phyloP scores from a whole-genome alignment of 163 green algal species.

The Scenedesmus sp. region DNA sequence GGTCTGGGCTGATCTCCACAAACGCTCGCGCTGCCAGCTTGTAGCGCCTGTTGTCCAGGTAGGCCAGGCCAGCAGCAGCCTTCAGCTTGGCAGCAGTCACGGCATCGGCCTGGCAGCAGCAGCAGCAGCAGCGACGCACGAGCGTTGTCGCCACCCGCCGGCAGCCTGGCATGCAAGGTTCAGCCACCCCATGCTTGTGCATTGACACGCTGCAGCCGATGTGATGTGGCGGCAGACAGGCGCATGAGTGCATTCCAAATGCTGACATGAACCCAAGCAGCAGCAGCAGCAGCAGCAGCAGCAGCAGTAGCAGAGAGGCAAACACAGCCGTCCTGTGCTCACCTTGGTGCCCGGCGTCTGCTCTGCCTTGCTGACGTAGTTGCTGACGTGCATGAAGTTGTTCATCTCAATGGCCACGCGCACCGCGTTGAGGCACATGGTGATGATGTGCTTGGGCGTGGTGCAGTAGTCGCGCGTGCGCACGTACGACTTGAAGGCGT shows the following conservation, averaged over 20 bases:
- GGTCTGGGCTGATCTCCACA: slow-evolving; percentile 73
- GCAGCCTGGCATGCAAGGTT: too few relatives aligned
- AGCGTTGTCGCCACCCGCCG: too few relatives aligned
- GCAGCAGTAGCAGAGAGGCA: neutral
- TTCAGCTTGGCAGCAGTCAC: slow-evolving; percentile 81
- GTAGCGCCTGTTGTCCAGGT: slow-evolving; percentile 85
- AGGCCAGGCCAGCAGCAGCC: slow-evolving; percentile 77
- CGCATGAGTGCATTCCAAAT: too few relatives aligned
- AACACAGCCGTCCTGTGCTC: too few relatives aligned
- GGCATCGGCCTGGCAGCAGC: slow-evolving; percentile 65
- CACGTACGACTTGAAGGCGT: slow-evolving; percentile 92
- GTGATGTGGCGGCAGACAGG: too few relatives aligned
- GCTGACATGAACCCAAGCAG: too few relatives aligned
- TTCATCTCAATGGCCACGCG: slow-evolving; percentile 83
- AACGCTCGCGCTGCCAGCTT: slow-evolving; percentile 83
- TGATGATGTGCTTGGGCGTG: slow-evolving; percentile 87
- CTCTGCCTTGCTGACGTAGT: slow-evolving; percentile 93
- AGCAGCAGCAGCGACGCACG: neutral
- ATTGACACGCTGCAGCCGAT: too few relatives aligned
- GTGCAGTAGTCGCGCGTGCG: slow-evolving; percentile 95
- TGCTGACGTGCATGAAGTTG: slow-evolving; percentile 90
- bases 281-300: too few relatives aligned
- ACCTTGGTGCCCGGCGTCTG: slow-evolving; percentile 62
- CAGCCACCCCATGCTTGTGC: too few relatives aligned
- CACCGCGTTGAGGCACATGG: slow-evolving; percentile 93